These are phyloP conservation scores for Rhodamnia argentea DNA, from an alignment of 345 rosid genomes.

Conservation along the genomic window DNA sequence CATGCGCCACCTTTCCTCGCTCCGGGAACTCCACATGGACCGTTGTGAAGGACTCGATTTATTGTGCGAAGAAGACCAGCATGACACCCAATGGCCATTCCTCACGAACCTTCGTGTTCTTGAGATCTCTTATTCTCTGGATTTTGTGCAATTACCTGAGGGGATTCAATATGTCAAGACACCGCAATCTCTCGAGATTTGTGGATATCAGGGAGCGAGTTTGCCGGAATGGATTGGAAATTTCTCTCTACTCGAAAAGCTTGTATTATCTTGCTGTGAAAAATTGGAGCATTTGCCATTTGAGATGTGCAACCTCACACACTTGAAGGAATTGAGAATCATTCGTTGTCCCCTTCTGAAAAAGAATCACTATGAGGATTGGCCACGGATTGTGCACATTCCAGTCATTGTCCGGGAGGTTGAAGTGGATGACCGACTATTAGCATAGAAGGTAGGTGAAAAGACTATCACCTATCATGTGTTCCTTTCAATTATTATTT, in stretches of 20 bases:
- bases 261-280: accelerated
- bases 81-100: accelerated
- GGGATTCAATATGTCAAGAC: accelerated
- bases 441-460: too few relatives aligned
- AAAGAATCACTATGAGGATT: accelerated
- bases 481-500: too few relatives aligned
- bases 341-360: accelerated
- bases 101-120: accelerated
- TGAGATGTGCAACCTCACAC: accelerated
- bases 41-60: accelerated
- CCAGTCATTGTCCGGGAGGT: not conserved
- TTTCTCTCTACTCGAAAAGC: not conserved
- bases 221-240: accelerated
- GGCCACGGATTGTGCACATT: not conserved
- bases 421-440: too few relatives aligned
- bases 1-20: not conserved
- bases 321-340: not conserved
- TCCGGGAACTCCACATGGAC: accelerated
- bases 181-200: accelerated
- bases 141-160: accelerated
- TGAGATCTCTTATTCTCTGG: accelerated
- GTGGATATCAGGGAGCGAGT: accelerated
- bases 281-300: accelerated
- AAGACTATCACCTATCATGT: too few relatives aligned
- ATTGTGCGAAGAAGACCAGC: not conserved